Conservation (phyloP, 768 basidiomycete genomes). For the Lepiota brunneoincarnata region DNA sequence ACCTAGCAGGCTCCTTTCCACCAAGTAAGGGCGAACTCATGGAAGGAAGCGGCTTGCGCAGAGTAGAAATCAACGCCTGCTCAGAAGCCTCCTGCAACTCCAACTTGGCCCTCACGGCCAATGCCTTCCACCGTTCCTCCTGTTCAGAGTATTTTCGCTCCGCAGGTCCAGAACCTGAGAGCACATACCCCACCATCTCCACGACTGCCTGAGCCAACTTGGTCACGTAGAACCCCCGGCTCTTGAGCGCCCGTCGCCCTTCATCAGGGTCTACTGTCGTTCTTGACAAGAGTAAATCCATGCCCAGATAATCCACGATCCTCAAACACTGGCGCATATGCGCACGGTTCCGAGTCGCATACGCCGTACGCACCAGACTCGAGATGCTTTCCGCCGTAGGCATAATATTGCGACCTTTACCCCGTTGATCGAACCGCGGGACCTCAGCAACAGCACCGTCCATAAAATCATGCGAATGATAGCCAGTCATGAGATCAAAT, state of each 20-base stretch:
- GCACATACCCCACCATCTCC: conserved; percentile 36
- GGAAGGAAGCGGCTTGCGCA: neutral
- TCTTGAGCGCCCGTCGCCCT: conserved; percentile 31
- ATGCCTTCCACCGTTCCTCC: conserved; percentile 23
- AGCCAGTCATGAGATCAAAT: conserved; percentile 76
- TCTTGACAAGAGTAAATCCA: conserved; percentile 30
- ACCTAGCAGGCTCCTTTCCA: neutral
- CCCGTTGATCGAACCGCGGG: conserved; percentile 42
- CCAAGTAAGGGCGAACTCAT: neutral
- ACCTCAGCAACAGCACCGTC: conserved; percentile 34
- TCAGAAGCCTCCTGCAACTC: conserved; percentile 4
- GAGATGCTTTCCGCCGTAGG: conserved; percentile 57
- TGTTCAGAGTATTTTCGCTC: conserved; percentile 23
- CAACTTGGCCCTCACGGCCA: conserved; percentile 17
- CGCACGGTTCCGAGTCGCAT: conserved; percentile 44
- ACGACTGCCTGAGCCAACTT: conserved; percentile 48
- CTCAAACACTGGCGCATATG: conserved; percentile 61
- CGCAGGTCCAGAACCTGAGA: conserved; percentile 19
- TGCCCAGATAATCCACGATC: conserved; percentile 48
- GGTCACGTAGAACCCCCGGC: conserved; percentile 37
- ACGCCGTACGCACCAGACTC: conserved; percentile 55
- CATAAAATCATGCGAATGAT: conserved; percentile 51
- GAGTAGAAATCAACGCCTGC: conserved; percentile 8
- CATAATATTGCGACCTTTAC: conserved; percentile 39
- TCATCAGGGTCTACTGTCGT: conserved; percentile 21